Evolutionary conservation across 2,329 filamentous ascomycete genomes (phyloP).

Genomic region (Paraphaeosphaeria sporulosa): DNA sequence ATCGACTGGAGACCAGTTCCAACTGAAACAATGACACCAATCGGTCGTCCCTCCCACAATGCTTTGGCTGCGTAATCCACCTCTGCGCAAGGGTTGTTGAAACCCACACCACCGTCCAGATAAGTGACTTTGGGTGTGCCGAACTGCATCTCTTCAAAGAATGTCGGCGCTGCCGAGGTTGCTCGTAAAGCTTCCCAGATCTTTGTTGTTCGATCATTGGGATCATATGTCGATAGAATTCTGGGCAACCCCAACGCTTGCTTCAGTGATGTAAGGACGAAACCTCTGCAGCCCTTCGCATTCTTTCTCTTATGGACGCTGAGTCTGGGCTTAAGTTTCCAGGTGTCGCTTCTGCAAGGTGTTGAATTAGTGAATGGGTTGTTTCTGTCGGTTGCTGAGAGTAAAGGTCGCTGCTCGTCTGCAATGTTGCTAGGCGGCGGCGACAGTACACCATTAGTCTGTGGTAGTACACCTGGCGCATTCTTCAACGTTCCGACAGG

Average conservation of each 20-base stretch:
- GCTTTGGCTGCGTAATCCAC: conserved; percentile 58
- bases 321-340: conserved; percentile 42
- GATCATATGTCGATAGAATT: conserved; percentile 49
- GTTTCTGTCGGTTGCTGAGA: conserved; percentile 19
- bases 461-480: conserved; percentile 18
- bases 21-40: conserved; percentile 50
- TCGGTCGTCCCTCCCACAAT: conserved; percentile 46
- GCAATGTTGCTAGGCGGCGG: conserved; percentile 21
- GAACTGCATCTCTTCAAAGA: conserved; percentile 62
- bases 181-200: conserved; percentile 63
- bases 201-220: conserved; percentile 47
- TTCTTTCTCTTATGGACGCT: conserved; percentile 46
- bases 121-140: conserved; percentile 56
- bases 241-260: conserved; percentile 48
- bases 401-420: conserved; percentile 16
- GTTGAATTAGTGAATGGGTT: conserved; percentile 26
- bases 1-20: conserved; percentile 51
- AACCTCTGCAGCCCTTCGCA: conserved; percentile 46
- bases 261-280: conserved; percentile 50
- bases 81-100: conserved; percentile 61
- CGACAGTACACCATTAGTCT: conserved; percentile 6
- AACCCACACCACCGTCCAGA: conserved; percentile 58
- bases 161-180: conserved; percentile 58
- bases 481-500: conserved; percentile 34
- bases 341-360: conserved; percentile 34